Base-by-base conservation (phyloP, 108 stramenopile species). In the Nannochloropsis oceanica region DNA sequence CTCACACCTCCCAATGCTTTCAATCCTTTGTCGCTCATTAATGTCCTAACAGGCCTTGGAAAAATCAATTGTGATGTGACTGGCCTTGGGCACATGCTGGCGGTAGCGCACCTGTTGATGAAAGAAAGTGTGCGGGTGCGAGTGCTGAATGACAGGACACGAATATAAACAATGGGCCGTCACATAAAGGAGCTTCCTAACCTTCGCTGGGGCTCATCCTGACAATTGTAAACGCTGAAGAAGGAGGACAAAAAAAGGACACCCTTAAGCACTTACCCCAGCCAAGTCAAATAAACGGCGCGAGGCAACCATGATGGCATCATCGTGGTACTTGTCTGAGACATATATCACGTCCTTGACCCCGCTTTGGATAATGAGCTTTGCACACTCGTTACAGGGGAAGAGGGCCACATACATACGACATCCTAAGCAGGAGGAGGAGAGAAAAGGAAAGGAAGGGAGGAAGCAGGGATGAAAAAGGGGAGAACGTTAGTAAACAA, bases 291-390 rank as follows among this genome's bases (percentile, higher is more conserved):
- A 94, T 92, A 99, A 91, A 83, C 95, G 94, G 8, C 98, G 91
- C 86, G 95, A 95, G 25, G 98, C 98, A 42, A 90, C 85, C 83
- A 94, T 94, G 27, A 89, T 90, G 83, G 94, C 92, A 24, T 95
- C 93, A 46, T 96, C 91, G 84, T 94, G 95, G 90, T 99, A 97
- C 80, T 92, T 89, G 92, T 99, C 97, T 42, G 91, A 91, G 82
- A 97, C 81, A 86, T 96, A 99, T n/a, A 99, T 94, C 22, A 99
- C 96, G 86, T 96, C 93, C n/a, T 81, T 26, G 79, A 97, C 96
- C 13, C 98, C 97, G n/a, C 94, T 87, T 86, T 99, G 98, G 85
- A 99, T 96, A 73, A 97, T 97, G 80, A 97, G 90, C 86, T 99
- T 97, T 43, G 96, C 94, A 87, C 98, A 99, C 43, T 97, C 96